Conservation (phyloP, 2,329 filamentous ascomycete genomes). For the Talaromyces sp. region DNA sequence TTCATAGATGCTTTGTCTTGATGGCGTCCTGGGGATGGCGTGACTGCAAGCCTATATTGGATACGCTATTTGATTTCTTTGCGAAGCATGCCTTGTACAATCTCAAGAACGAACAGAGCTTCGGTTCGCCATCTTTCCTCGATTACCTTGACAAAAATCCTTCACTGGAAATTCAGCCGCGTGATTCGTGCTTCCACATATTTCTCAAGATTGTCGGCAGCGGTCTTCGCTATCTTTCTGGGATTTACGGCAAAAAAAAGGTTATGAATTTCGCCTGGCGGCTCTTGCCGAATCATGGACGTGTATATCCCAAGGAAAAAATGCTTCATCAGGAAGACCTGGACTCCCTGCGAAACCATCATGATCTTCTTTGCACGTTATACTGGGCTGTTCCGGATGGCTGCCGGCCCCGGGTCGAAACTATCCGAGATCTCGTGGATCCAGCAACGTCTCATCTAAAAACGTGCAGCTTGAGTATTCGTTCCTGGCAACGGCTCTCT, state of each 20-base stretch:
- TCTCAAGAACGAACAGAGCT: slow-evolving; percentile 47
- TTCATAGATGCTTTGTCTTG: slow-evolving; percentile 50
- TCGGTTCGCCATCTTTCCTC: slow-evolving; percentile 51
- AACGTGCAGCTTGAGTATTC: slow-evolving; percentile 54
- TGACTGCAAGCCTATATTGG: slow-evolving; percentile 50
- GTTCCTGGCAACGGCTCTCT: slow-evolving; percentile 53
- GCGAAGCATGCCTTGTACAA: slow-evolving; percentile 48
- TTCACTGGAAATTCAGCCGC: slow-evolving; percentile 37
- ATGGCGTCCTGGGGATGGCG: slow-evolving; percentile 54
- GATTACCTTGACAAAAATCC: slow-evolving; percentile 43
- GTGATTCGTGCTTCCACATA: slow-evolving; percentile 54
- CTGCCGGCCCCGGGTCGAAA: slow-evolving; percentile 48
- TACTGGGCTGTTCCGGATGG: slow-evolving; percentile 53
- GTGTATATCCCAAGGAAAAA: slow-evolving; percentile 56
- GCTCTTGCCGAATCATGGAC: slow-evolving; percentile 55
- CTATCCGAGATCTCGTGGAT: slow-evolving; percentile 51
- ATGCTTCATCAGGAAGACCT: slow-evolving; percentile 49
- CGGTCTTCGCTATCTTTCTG: slow-evolving; percentile 44
- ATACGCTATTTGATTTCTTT: slow-evolving; percentile 56
- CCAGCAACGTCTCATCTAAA: slow-evolving; percentile 54
- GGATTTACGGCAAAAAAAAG: slow-evolving; percentile 47
- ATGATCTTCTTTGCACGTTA: slow-evolving; percentile 55
- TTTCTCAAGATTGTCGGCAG: slow-evolving; percentile 53
- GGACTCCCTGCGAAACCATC: slow-evolving; percentile 56
- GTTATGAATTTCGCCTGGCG: slow-evolving; percentile 53